phyloP scores from a whole-genome alignment of 306 rosid genomes.

The Clitoria ternatea region DNA sequence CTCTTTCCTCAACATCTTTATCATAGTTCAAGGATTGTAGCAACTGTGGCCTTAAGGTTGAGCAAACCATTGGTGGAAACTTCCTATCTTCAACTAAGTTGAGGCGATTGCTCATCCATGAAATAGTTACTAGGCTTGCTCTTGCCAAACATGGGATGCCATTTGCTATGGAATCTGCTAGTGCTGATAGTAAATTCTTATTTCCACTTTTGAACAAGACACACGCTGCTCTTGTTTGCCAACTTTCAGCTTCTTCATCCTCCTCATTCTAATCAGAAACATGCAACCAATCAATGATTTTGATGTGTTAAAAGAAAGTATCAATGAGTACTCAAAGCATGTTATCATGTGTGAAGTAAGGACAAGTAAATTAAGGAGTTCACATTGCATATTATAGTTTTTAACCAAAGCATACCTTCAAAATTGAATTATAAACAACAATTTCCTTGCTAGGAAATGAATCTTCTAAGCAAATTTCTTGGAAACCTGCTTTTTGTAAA shows the following conservation, averaged over 20 bases:
- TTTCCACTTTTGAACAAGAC: constrained; percentile 52
- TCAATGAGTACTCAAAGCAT: neutral
- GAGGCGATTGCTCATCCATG: constrained; percentile 70
- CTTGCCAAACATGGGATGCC: constrained; percentile 58
- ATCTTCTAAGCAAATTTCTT: constrained; percentile 31
- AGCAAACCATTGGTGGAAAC: constrained; percentile 40
- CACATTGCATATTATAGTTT: neutral
- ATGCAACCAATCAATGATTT: constrained; percentile 7
- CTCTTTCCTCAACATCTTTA: constrained; percentile 70
- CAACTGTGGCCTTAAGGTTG: constrained; percentile 52
- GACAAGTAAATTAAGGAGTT: neutral
- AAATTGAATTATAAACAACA: constrained; percentile 27
- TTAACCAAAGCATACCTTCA: constrained; percentile 34
- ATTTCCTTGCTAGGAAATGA: constrained; percentile 37
- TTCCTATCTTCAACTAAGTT: constrained; percentile 37
- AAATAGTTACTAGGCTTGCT: constrained; percentile 61
- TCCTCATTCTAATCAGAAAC: constrained; percentile 40
- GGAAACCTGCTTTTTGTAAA: constrained; percentile 67
- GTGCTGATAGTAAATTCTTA: constrained; percentile 51
- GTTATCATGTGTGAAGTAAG: neutral
- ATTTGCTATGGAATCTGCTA: constrained; percentile 53
- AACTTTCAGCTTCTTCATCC: constrained; percentile 49
- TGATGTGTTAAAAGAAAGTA: neutral
- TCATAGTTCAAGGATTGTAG: constrained; percentile 47
- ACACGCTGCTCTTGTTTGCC: constrained; percentile 64